These are phyloP conservation scores for Thuja plicata DNA, from an alignment of 83 land plant genomes.

Conservation along the genomic window DNA sequence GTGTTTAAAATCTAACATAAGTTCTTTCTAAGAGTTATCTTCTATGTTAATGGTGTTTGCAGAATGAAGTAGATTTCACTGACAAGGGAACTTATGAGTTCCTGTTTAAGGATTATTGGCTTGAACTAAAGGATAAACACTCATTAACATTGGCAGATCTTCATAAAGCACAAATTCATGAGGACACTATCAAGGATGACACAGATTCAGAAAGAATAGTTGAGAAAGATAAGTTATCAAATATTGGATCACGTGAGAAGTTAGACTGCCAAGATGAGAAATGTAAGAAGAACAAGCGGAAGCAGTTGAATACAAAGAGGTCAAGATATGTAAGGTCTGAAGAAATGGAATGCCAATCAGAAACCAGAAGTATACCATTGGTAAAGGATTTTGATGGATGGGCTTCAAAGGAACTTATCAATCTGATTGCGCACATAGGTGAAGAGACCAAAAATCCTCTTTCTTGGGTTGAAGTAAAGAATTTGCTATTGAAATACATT, in stretches of 20 bases:
- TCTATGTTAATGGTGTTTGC: slow-evolving; percentile 11
- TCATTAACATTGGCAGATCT: slow-evolving; percentile 25
- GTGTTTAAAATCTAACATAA: not conserved
- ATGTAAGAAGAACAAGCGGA: not conserved
- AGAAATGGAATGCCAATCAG: not conserved
- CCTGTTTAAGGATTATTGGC: slow-evolving; percentile 58
- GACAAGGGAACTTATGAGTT: slow-evolving; percentile 41
- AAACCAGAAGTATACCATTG: slow-evolving; percentile 1
- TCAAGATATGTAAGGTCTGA: not conserved
- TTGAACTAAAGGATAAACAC: slow-evolving; percentile 34
- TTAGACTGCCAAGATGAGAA: not conserved
- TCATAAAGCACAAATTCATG: slow-evolving; percentile 19
- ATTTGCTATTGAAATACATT: slow-evolving; percentile 30
- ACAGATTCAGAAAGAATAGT: slow-evolving; percentile 10
- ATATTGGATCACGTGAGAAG: slow-evolving; percentile 17
- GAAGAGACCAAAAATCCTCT: slow-evolving; percentile 23
- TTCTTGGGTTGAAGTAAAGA: slow-evolving; percentile 23
- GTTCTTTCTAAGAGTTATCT: not conserved
- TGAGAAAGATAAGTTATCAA: slow-evolving; percentile 13
- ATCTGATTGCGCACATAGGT: slow-evolving; percentile 39
- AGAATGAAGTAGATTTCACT: slow-evolving; percentile 49
- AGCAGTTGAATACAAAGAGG: not conserved
- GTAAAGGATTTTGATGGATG: slow-evolving; percentile 36
- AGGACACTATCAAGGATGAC: not conserved
- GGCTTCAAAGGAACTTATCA: slow-evolving; percentile 43